Conservation (phyloP, 306 rosid genomes). For the Sphenostylis stenocarpa region DNA sequence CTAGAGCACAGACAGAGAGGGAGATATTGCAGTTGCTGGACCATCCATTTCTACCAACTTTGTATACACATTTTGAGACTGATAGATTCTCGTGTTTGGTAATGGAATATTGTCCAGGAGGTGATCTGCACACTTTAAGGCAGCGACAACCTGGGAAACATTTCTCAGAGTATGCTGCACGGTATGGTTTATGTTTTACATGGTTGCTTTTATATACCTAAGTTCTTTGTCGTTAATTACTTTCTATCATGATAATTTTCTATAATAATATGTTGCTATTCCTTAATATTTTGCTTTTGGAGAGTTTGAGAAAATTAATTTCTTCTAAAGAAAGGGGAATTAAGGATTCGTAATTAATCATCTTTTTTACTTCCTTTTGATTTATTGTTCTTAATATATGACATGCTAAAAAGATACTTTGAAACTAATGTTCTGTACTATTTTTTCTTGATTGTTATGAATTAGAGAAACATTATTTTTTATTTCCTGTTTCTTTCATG, state of each 20-base stretch:
- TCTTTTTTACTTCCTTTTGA: not conserved
- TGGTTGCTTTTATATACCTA: constrained; percentile 9
- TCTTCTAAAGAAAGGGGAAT: constrained; percentile 19
- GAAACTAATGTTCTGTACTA: not conserved
- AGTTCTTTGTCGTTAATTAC: constrained; percentile 6
- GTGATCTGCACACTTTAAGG: constrained; percentile 96
- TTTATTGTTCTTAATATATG: not conserved
- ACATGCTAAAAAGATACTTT: not conserved
- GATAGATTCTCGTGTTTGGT: constrained; percentile 96
- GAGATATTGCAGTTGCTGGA: constrained; percentile 97
- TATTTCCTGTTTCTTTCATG: no score
- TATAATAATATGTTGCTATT: no score
- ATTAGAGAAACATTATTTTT: no score
- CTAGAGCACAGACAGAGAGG: constrained; percentile 95
- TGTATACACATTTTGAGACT: constrained; percentile 96
- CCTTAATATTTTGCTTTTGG: not conserved
- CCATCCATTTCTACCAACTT: constrained; percentile 97
- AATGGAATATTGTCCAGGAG: constrained; percentile 99
- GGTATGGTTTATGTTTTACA: constrained; percentile 52
- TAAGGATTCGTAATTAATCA: not conserved
- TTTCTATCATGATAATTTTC: not conserved
- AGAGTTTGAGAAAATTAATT: not conserved
- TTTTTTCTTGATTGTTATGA: no score
- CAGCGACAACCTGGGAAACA: constrained; percentile 98
- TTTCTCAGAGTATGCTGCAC: constrained; percentile 98